Base-by-base conservation (phyloP, 1,284 basidiomycete genomes). In the Leccinum subrobustum region DNA sequence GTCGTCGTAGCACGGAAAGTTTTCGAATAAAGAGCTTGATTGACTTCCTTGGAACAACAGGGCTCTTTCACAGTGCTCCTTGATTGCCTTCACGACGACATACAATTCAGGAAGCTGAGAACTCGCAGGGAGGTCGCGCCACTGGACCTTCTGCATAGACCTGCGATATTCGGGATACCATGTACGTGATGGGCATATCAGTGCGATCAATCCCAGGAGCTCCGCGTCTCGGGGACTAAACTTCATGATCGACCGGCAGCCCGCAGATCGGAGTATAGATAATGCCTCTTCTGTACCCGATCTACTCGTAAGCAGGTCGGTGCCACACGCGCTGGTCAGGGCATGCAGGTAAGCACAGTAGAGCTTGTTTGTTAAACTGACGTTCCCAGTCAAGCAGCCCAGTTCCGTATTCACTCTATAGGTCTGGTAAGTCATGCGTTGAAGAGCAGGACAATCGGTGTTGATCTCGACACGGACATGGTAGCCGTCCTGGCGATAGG, bases 271-370 rank as follows among this genome's bases (percentile, higher is more conserved):
- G 8, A 84, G 68, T 18, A 77, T 65, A 14, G 67, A 60, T 4
- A 83, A 63, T 1, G 82, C 82, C 57, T 83, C 77, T 57, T 82
- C 77, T 0, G 76, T 79, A 9, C 83, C 83, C 0, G 77, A 79
- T 37, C 71, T 75, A 5, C 73, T 67, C 0, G 79, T 80, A 3
- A 84, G 70, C 0, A 78, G 78, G 64, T 84, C 83, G 2, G 75
- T 71, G 8, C 79, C 65, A 25, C 73, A 75, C 1, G 64, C 64
- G 53, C 76, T 76, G 0, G 78, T 82, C 16, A 81, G 47, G 1
- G 80, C 79, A 23, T 84, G 83, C 16, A 84, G 70, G 50, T 80
- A 80, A 1, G 76, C 70, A 52, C 73, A 72, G 63, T 75, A 81
- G 0, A 80, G 65, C 29, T 73, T 72, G 64, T 72, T 76, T 3